Percentiles rank a stretch among this genome's conserved stretches.
phyloP scores from a whole-genome alignment of 495 filamentous ascomycete species.

The Daldinia decipiens region DNA sequence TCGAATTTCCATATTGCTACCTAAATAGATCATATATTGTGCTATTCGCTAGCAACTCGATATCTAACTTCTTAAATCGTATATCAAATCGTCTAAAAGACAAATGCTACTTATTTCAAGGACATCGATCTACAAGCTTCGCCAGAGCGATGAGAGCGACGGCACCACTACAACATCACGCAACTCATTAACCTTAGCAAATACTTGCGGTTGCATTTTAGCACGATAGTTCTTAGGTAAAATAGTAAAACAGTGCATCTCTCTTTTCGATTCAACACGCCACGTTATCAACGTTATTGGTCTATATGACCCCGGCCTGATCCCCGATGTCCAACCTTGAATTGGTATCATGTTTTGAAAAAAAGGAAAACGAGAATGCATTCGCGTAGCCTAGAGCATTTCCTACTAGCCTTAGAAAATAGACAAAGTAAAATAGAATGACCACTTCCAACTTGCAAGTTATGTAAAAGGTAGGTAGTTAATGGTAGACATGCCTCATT shows the following conservation, averaged over 20 bases:
- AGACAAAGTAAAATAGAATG: neutral
- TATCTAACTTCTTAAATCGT: neutral
- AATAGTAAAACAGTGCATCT: slow-evolving; percentile 20
- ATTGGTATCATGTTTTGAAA: slow-evolving; percentile 38
- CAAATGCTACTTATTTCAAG: neutral
- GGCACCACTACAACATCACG: neutral
- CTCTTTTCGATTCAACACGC: slow-evolving; percentile 17
- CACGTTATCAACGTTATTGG: slow-evolving; percentile 18
- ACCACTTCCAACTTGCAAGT: neutral
- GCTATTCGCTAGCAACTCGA: neutral
- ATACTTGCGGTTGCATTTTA: neutral
- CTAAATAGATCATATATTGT: neutral
- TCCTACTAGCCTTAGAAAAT: neutral
- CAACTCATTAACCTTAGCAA: neutral
- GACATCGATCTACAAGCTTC: neutral
- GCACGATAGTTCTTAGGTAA: neutral
- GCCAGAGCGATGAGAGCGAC: neutral
- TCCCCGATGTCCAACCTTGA: slow-evolving; percentile 23
- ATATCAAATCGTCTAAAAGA: neutral
- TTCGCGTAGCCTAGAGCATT: neutral
- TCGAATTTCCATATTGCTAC: neutral
- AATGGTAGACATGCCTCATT: neutral
- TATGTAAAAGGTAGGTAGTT: neutral
- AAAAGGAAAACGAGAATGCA: neutral
- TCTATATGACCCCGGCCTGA: slow-evolving; percentile 1